Evolutionary conservation across 2,329 filamentous ascomycete species (phyloP).

Genomic region (Alternaria burnsii): DNA sequence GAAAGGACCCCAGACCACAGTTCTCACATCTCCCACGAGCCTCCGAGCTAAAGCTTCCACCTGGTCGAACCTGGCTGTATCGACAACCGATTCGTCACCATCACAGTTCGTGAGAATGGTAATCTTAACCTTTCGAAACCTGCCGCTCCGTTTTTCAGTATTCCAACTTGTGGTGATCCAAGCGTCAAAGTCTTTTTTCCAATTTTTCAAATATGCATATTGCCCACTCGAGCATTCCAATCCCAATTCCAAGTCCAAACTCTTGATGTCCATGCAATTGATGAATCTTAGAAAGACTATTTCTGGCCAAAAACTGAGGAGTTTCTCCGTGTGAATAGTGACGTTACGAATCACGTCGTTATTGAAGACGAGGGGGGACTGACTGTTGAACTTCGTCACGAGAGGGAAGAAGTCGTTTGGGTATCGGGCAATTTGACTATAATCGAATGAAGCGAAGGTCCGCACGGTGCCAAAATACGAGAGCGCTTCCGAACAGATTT

Average conservation of each 20-base stretch:
- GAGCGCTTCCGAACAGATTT: not conserved
- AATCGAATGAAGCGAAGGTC: not conserved
- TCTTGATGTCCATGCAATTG: too few relatives aligned
- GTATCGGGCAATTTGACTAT: not conserved
- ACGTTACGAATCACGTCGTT: not conserved
- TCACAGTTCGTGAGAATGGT: not conserved
- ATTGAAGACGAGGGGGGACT: not conserved
- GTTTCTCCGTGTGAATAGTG: not conserved
- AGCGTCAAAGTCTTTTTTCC: too few relatives aligned
- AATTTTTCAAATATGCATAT: too few relatives aligned
- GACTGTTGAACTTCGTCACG: too few relatives aligned
- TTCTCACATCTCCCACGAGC: not conserved
- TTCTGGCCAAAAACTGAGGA: too few relatives aligned
- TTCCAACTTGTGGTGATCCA: not conserved
- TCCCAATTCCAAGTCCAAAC: too few relatives aligned
- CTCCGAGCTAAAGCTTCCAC: not conserved
- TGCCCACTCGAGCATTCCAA: too few relatives aligned
- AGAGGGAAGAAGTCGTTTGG: too few relatives aligned
- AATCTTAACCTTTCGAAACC: not conserved
- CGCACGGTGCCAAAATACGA: not conserved
- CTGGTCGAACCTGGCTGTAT: not conserved
- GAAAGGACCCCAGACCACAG: not conserved
- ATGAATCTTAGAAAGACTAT: too few relatives aligned
- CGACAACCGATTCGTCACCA: not conserved
- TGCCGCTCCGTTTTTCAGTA: not conserved